These are phyloP conservation scores for Ceriops zippeliana DNA, from an alignment of 345 rosid genomes.

Conservation along the genomic window DNA sequence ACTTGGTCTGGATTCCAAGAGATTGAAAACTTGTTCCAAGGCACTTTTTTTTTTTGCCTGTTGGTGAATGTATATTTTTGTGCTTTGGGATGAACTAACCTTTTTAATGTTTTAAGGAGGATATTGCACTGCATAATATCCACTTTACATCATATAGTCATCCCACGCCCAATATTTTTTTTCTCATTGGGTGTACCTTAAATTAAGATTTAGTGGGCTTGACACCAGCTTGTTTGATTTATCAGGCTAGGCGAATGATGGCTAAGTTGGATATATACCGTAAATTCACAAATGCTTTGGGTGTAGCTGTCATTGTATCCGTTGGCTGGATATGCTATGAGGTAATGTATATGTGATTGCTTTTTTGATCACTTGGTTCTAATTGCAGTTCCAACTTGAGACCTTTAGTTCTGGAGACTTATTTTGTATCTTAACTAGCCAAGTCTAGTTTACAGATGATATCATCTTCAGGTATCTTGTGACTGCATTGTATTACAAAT, in stretches of 20 bases:
- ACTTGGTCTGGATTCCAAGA: conserved; percentile 14
- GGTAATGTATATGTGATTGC: conserved; percentile 38
- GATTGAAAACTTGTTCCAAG: conserved; percentile 1
- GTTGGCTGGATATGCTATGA: conserved; percentile 98
- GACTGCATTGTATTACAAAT: not conserved
- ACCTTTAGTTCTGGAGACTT: too few relatives aligned
- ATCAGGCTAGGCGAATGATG: conserved; percentile 78
- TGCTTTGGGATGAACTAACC: not conserved
- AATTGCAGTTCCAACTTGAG: too few relatives aligned
- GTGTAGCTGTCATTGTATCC: conserved; percentile 83
- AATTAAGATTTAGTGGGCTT: not conserved
- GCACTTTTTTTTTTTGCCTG: not conserved
- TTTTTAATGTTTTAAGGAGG: too few relatives aligned
- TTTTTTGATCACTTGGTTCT: not conserved
- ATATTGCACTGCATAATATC: too few relatives aligned
- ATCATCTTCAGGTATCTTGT: not conserved
- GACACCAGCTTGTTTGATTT: conserved; percentile 11
- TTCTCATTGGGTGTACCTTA: too few relatives aligned
- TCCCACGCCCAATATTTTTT: too few relatives aligned
- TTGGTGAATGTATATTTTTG: not conserved
- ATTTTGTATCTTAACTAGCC: too few relatives aligned
- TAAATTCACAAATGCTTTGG: conserved; percentile 96
- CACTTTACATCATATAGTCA: too few relatives aligned
- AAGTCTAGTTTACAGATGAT: too few relatives aligned
- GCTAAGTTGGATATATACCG: conserved; percentile 81